Evolutionary conservation across 2,329 filamentous ascomycete species (phyloP), one percentile per base, ranked within the genome.

Genomic region (Sporothrix dimorphospora): DNA sequence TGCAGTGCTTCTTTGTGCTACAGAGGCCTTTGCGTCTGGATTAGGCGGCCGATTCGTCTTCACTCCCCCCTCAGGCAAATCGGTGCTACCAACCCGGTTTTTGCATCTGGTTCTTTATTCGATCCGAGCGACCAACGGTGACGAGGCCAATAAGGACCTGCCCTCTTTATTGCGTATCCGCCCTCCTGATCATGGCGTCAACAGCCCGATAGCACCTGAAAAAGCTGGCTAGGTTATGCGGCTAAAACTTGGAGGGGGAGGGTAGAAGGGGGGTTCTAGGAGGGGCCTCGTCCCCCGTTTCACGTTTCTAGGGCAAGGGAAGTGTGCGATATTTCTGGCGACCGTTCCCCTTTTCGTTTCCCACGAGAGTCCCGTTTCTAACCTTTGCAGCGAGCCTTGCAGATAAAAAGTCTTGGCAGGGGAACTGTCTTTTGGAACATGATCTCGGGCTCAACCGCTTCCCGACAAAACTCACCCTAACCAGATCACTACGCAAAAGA

Each of bases 171-270:
- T 55, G 21, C 47, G 66, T 38, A 47, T 3, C 49, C 66, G 30
- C 65, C 27, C 65, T 38, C 49, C n/a, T 30, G 51, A 34, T 47
- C 51, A 47, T 57, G 21, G 67, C 21, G 34, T n/a, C 51, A 45
- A 57, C 34, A 12, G 47, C 8, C 59, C 9, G 19, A 40, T 27
- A 27, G 6, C 59, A 66, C 59, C 69, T 66, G 69, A 24, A 45
- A 53, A 40, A 45, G 30, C 45, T 55, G 47, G 45, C 47, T 55
- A 66, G 47, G 38, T 40, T 27, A 45, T 65, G 69, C 69, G 69
- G 69, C 69, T 70, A 71, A 71, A 71, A n/a, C 45, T 24, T 38
- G 69, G 69, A 51, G 42, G 67, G 67, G 65, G n/a, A 53, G 12
- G 12, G 21, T 3, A 24, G 19, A 24, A 16, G n/a, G 24, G 67